Percentiles rank a stretch among this genome's conserved stretches.
These are phyloP conservation scores for Lepidium africanum DNA, from an alignment of 345 rosid genomes.

Conservation along the genomic window DNA sequence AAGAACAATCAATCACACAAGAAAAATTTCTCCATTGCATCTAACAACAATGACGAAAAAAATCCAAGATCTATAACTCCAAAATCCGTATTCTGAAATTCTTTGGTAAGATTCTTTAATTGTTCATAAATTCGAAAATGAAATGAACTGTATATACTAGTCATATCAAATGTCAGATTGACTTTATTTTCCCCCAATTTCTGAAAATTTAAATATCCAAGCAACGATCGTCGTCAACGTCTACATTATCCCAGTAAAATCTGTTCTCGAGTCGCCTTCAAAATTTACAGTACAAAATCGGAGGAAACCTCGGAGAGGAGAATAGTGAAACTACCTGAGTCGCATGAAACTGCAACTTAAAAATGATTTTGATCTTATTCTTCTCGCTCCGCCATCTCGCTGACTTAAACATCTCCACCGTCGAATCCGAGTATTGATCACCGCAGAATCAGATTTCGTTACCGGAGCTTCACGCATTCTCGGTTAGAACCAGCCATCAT, in stretches of 20 bases:
- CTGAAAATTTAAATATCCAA: not conserved
- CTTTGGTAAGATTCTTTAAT: not conserved
- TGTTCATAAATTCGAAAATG: not conserved
- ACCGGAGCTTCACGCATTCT: constrained; percentile 31
- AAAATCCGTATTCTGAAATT: not conserved
- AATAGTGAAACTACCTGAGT: constrained; percentile 53
- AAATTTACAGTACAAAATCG: not conserved
- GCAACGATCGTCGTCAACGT: not conserved
- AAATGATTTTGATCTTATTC: constrained; percentile 75
- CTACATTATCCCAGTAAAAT: not conserved
- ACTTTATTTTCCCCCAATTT: not conserved
- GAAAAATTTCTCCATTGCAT: not conserved
- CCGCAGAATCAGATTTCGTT: not conserved
- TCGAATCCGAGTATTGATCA: not conserved
- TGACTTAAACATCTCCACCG: constrained; percentile 70
- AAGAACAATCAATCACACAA: not conserved
- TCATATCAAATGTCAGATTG: constrained; percentile 22
- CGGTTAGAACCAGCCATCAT: constrained; percentile 24
- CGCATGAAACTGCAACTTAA: constrained; percentile 82
- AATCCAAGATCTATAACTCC: not conserved
- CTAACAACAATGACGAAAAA: not conserved
- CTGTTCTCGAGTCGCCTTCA: not conserved
- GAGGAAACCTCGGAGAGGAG: not conserved
- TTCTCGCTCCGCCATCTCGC: constrained; percentile 76
- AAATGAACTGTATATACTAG: not conserved